Conservation (phyloP, 2,329 filamentous ascomycete genomes). For the Raffaelea ambrosiae region DNA sequence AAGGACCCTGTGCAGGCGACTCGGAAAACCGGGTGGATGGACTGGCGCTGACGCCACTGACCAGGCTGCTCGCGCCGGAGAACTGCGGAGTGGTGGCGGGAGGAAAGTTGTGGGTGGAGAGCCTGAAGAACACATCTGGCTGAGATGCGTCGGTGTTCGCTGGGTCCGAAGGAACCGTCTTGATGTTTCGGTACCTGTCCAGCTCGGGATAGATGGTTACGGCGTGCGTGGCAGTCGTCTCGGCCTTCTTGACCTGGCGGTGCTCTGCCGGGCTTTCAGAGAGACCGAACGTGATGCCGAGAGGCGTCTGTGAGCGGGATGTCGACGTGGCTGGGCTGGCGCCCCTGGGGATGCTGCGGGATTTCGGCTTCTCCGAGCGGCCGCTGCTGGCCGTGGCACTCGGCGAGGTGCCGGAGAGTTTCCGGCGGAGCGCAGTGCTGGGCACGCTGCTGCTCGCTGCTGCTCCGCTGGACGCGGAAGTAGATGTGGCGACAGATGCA, state of each 20-base stretch:
- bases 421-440: neutral
- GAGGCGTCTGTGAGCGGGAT: constrained; percentile 26
- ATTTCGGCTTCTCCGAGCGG: constrained; percentile 25
- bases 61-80: constrained; percentile 46
- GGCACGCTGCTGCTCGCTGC: neutral
- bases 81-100: constrained; percentile 61
- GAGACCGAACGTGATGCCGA: constrained; percentile 32
- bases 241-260: constrained; percentile 31
- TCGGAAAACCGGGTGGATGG: constrained; percentile 70
- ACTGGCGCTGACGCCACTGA: constrained; percentile 56
- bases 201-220: constrained; percentile 50
- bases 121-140: constrained; percentile 42
- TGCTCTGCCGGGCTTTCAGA: constrained; percentile 36
- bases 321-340: constrained; percentile 35
- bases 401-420: neutral
- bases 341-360: constrained; percentile 26
- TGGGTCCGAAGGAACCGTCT: constrained; percentile 23
- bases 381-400: constrained; percentile 9
- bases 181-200: constrained; percentile 48
- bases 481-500: too few relatives aligned
- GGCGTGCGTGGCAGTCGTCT: constrained; percentile 29
- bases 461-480: too few relatives aligned
- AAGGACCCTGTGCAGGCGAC: constrained; percentile 59
- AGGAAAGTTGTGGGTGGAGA: constrained; percentile 52
- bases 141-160: constrained; percentile 19